A percentile compares a stretch with the other conserved stretches of the same genome.
These are phyloP conservation scores for Pseudevernia furfuracea DNA, from an alignment of 495 filamentous ascomycete species.

Conservation along the genomic window DNA sequence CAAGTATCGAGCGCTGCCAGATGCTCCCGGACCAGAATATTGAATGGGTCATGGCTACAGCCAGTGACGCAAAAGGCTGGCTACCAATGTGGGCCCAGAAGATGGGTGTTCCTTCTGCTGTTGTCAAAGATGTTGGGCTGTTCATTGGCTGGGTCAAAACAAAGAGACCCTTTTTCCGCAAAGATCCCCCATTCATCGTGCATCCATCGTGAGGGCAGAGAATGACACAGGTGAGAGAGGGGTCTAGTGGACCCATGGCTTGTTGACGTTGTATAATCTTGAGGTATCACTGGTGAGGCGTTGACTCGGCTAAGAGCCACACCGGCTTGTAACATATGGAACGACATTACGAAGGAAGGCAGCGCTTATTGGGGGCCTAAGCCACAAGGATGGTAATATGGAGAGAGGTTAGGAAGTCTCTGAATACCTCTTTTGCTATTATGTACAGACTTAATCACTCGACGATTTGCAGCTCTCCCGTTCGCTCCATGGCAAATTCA, in stretches of 20 bases:
- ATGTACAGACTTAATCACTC: conserved; percentile 43
- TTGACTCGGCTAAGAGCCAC: not conserved
- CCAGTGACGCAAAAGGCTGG: conserved; percentile 53
- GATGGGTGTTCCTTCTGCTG: conserved; percentile 48
- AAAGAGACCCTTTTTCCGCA: conserved; percentile 8
- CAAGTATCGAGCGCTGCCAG: conserved; percentile 48
- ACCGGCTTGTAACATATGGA: not conserved
- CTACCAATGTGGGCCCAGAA: conserved; percentile 58
- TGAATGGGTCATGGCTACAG: conserved; percentile 59
- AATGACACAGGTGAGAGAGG: not conserved
- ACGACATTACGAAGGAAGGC: not conserved
- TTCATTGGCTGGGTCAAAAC: conserved; percentile 48
- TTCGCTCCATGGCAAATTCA: conserved; percentile 64
- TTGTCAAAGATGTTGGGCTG: conserved; percentile 58
- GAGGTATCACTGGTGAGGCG: not conserved
- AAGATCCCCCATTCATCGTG: not conserved
- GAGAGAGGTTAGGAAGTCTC: not conserved
- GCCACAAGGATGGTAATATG: not conserved
- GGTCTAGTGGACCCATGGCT: not conserved
- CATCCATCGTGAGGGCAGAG: not conserved
- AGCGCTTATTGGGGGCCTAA: not conserved
- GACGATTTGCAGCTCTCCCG: conserved; percentile 68
- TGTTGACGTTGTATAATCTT: not conserved
- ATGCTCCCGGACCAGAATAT: conserved; percentile 36
- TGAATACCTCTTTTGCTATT: not conserved